Conservation (phyloP, 345 rosid genomes). For the Aegle marmelos region DNA sequence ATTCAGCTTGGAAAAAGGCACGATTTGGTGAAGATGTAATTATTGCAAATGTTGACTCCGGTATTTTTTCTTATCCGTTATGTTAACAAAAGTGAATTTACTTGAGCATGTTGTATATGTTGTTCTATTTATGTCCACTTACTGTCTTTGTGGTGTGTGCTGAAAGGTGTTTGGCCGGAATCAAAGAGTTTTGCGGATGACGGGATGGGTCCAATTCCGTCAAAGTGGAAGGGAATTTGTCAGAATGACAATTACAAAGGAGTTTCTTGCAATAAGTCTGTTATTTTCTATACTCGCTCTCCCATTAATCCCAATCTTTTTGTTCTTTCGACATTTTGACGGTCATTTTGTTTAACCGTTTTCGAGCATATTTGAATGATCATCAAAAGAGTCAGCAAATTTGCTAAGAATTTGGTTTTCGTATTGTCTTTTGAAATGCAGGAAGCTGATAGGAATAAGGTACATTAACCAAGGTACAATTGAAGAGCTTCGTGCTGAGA, state of each 20-base stretch:
- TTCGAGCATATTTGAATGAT: too few relatives aligned
- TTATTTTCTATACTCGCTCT: neutral
- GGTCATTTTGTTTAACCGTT: too few relatives aligned
- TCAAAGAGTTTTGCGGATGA: slow-evolving; percentile 34
- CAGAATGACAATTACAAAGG: slow-evolving; percentile 3
- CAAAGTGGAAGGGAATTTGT: slow-evolving; percentile 33
- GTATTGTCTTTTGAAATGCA: neutral
- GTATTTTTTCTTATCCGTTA: slow-evolving; percentile 12
- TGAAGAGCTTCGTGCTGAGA: neutral
- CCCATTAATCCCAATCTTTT: too few relatives aligned
- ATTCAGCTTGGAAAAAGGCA: slow-evolving; percentile 49
- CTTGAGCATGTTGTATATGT: too few relatives aligned
- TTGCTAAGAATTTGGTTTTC: too few relatives aligned
- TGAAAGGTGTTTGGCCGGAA: slow-evolving; percentile 38
- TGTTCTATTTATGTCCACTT: too few relatives aligned
- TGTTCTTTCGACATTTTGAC: neutral
- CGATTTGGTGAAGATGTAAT: slow-evolving; percentile 51
- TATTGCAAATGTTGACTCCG: slow-evolving; percentile 62
- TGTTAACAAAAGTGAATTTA: too few relatives aligned
- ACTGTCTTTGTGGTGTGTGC: neutral
- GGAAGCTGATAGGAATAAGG: slow-evolving; percentile 48
- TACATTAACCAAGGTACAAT: slow-evolving; percentile 30
- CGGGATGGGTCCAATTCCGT: slow-evolving; percentile 28
- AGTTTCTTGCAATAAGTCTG: slow-evolving; percentile 29
- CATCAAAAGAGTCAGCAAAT: too few relatives aligned